A percentile compares a stretch with the other conserved stretches of the same genome.
Conservation (phyloP, 345 rosid genomes). For the Psidium friedrichsthalianum region DNA sequence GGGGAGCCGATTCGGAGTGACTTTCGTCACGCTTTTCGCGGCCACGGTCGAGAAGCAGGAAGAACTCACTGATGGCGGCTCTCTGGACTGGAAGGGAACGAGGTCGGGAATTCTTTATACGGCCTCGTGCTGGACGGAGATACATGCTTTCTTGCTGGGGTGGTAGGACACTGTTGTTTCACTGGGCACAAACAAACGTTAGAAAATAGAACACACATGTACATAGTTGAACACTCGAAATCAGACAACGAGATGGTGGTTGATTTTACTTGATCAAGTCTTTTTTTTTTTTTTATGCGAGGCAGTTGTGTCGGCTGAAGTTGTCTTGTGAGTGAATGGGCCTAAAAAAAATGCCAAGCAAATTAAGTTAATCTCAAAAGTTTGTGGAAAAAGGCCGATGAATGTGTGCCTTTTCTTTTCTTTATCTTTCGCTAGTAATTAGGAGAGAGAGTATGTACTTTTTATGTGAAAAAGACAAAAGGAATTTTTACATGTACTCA, state of each 20-base stretch:
- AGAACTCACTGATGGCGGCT: constrained; percentile 29
- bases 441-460: too few species aligned
- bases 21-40: constrained; percentile 65
- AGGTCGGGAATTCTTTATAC: constrained; percentile 70
- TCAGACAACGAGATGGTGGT: not conserved
- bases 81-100: constrained; percentile 43
- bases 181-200: constrained; percentile 8
- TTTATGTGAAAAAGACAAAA: too few species aligned
- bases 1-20: constrained; percentile 65
- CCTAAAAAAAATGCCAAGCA: too few species aligned
- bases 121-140: constrained; percentile 81
- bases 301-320: too few species aligned
- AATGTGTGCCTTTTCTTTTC: too few species aligned
- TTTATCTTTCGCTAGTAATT: too few species aligned
- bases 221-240: constrained; percentile 4
- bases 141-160: constrained; percentile 83
- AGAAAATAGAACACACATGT: not conserved
- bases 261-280: not conserved
- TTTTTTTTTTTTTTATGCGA: too few species aligned
- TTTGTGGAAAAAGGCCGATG: too few species aligned
- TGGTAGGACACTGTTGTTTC: constrained; percentile 25
- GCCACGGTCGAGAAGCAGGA: constrained; percentile 71
- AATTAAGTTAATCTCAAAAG: too few species aligned
- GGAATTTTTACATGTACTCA: too few species aligned
- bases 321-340: too few species aligned